Percentiles rank a stretch among this genome's conserved stretches.
Evolutionary conservation across 2,329 filamentous ascomycete genomes (phyloP).

Genomic region (Ceratocystis lukuohia): DNA sequence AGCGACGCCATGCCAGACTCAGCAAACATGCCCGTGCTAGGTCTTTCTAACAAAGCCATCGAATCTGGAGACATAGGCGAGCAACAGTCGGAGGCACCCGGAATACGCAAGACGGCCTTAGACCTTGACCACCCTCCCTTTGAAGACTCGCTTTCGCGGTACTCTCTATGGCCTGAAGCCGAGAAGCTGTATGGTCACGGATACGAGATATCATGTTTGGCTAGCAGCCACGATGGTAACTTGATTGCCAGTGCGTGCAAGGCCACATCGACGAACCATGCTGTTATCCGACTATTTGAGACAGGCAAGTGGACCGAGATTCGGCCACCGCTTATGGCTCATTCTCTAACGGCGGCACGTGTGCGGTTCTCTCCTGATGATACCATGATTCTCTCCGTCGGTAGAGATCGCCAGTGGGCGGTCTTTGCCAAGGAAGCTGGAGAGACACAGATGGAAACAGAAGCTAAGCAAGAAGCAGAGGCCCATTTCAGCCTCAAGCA

Average conservation of each 20-base stretch:
- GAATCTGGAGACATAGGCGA: constrained; percentile 41
- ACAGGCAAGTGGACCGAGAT: constrained; percentile 79
- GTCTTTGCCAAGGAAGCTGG: constrained; percentile 48
- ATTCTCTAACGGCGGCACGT: constrained; percentile 73
- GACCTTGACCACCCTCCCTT: constrained; percentile 62
- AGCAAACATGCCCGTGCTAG: constrained; percentile 87
- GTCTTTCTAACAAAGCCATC: constrained; percentile 89
- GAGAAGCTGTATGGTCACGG: constrained; percentile 98
- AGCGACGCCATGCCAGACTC: constrained; percentile 57
- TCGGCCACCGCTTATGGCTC: constrained; percentile 66
- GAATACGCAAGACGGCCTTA: constrained; percentile 45
- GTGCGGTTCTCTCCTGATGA: constrained; percentile 70
- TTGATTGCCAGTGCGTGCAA: constrained; percentile 85
- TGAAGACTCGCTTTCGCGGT: constrained; percentile 77
- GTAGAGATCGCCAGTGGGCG: constrained; percentile 82
- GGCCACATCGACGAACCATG: constrained; percentile 84
- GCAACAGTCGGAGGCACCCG: neutral
- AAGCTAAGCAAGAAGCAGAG: constrained; percentile 16
- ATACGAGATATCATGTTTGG: constrained; percentile 85
- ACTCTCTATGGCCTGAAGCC: constrained; percentile 88
- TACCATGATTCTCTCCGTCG: constrained; percentile 66
- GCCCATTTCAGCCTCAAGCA: constrained; percentile 44
- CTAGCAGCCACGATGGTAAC: constrained; percentile 57
- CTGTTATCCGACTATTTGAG: constrained; percentile 84
- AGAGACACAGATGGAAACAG: neutral